A percentile compares a stretch with the other conserved stretches of the same genome.
phyloP scores from a whole-genome alignment of 768 basidiomycete genomes.

The Pisolithus sp. region DNA sequence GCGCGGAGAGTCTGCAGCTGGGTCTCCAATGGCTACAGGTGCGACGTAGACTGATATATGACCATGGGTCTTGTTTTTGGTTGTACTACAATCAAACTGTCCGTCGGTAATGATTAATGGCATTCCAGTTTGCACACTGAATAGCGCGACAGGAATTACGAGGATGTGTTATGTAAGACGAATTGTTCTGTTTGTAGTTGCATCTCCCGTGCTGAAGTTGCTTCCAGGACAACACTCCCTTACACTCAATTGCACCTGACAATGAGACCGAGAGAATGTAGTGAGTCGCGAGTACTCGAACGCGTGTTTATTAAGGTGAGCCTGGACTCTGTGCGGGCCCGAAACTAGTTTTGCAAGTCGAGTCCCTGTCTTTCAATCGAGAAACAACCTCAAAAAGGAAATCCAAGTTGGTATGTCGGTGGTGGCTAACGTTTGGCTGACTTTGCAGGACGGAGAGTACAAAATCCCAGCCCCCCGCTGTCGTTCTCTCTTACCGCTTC shows the following conservation, averaged over 20 bases:
- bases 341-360: too few species aligned
- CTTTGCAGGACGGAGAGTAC: constrained; percentile 18
- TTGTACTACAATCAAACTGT: constrained; percentile 12
- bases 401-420: constrained; percentile 9
- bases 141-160: neutral
- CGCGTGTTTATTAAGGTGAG: too few species aligned
- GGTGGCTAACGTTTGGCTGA: constrained; percentile 21
- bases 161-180: too few species aligned
- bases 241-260: too few species aligned
- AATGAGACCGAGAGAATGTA: too few species aligned
- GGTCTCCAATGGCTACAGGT: constrained; percentile 13
- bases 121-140: neutral
- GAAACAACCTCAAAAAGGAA: constrained; percentile 4
- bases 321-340: too few species aligned
- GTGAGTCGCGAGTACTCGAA: too few species aligned
- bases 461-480: constrained; percentile 14
- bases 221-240: too few species aligned
- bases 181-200: too few species aligned
- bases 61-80: constrained; percentile 9
- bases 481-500: constrained; percentile 3
- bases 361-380: neutral
- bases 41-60: constrained; percentile 18
- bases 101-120: neutral
- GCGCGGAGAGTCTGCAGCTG: constrained; percentile 23
- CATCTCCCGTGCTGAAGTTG: too few species aligned